Evolutionary conservation across 2,329 filamentous ascomycete species (phyloP), one percentile per base, ranked within the genome.

Genomic region (Xylaria sp.): DNA sequence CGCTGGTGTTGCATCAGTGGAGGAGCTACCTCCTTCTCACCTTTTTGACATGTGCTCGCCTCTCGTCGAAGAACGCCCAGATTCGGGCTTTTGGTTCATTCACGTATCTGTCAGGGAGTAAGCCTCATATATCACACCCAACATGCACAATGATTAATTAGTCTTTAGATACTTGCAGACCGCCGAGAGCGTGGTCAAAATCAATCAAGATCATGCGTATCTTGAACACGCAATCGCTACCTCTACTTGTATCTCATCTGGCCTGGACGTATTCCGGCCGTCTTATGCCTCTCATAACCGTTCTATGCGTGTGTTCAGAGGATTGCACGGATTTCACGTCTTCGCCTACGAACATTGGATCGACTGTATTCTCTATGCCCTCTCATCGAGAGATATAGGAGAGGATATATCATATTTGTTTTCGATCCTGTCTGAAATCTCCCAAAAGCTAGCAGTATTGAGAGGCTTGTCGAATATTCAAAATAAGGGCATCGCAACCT

Each of bases 1-100:
- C 51, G n/a, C 57, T 49, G 58, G 64, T 17, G 33, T 11, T 4
- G 7, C 38, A 31, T 38, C 10, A 7, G 33, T 57, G 26, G 49
- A 49, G 23, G 40, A 31, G 15, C 26, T 66, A 13, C 33, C 49
- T 4, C 64, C 64, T 7, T 58, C 64, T 49, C 33, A 66, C 42
- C 33, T 63, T 28, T 67, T 67, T 11, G 65, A 63, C 17, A 67
- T 63, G 65, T 67, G 59, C 46, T 59, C 65, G 4, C 44, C 59
- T 46, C 59, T 67, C 2, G 53, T 67, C 28, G 59, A 67, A 26
- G 59, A 67, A 46, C 59, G 33, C 33, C 4, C 40, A 3, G 65
- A 59, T 63, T 66, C 65, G 10, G 63, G 51, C 4, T 23, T 63
- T 38, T 53, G 59, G 28, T 66, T 66, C 15, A 66, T 63, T 26